These are phyloP conservation scores for Nasturtium officinale DNA, from an alignment of 345 rosid genomes.

Conservation along the genomic window DNA sequence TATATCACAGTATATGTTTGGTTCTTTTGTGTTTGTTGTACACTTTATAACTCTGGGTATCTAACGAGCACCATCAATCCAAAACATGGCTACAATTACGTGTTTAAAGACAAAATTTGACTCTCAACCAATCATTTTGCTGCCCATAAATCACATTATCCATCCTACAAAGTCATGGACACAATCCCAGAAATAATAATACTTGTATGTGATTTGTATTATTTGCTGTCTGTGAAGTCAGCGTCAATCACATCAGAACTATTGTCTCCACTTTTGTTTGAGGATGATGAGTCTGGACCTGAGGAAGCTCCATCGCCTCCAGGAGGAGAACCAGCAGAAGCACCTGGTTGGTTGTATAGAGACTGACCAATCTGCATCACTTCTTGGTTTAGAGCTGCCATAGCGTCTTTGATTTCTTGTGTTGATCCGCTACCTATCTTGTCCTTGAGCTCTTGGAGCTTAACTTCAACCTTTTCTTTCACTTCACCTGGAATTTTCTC, in stretches of 20 bases:
- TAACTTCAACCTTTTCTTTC: conserved; percentile 87
- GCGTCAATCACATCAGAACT: conserved; percentile 85
- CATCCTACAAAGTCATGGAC: conserved; percentile 8
- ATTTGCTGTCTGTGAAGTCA: conserved; percentile 86
- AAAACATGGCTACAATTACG: neutral
- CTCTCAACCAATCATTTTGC: conserved; percentile 1
- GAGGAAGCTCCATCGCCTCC: conserved; percentile 45
- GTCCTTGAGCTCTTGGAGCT: conserved; percentile 83
- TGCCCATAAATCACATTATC: neutral
- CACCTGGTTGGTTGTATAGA: conserved; percentile 79
- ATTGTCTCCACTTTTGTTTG: conserved; percentile 58
- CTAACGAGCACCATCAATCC: neutral
- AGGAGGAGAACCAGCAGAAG: conserved; percentile 16
- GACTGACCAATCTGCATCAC: conserved; percentile 97
- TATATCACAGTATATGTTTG: conserved; percentile 5
- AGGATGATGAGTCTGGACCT: conserved; percentile 27
- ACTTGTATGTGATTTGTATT: conserved; percentile 23
- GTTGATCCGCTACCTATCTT: conserved; percentile 72
- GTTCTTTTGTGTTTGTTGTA: conserved; percentile 7
- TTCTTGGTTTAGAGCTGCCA: conserved; percentile 91
- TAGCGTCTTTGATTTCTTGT: conserved; percentile 78
- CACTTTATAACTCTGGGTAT: neutral
- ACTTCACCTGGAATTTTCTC: conserved; percentile 88
- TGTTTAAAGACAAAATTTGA: conserved; percentile 10
- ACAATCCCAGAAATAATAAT: neutral